Conservation (phyloP, 495 filamentous ascomycete species). For the Hypomontagnella monticulosa region DNA sequence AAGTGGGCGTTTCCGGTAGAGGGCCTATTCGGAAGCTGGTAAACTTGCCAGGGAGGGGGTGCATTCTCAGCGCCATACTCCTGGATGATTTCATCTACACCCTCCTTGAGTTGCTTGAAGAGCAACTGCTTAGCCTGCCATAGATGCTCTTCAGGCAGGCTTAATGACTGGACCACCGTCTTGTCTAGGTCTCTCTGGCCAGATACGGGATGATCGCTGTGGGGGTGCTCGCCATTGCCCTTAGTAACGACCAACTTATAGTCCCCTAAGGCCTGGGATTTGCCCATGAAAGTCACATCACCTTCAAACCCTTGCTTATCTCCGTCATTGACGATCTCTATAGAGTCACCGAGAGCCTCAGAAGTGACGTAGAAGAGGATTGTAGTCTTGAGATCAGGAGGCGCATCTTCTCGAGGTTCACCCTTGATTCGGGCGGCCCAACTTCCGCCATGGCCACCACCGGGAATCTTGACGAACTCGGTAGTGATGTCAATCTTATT, state of each 20-base stretch:
- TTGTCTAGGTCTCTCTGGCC: conserved; percentile 72
- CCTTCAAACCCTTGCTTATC: conserved; percentile 70
- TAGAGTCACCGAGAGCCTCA: conserved; percentile 73
- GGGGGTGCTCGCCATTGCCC: conserved; percentile 68
- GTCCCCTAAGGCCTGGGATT: conserved; percentile 77
- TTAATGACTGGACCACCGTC: conserved; percentile 77
- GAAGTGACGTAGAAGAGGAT: conserved; percentile 82
- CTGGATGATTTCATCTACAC: conserved; percentile 72
- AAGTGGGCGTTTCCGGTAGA: conserved; percentile 84
- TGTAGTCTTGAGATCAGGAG: conserved; percentile 71
- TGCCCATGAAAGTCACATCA: conserved; percentile 79
- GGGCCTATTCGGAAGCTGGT: conserved; percentile 75
- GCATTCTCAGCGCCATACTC: conserved; percentile 75
- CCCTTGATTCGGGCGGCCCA: conserved; percentile 94
- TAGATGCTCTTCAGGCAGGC: conserved; percentile 71
- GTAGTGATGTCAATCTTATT: conserved; percentile 92
- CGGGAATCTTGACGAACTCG: conserved; percentile 91
- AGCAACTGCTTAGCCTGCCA: conserved; percentile 91
- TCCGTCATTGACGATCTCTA: conserved; percentile 65
- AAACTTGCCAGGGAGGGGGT: conserved; percentile 87
- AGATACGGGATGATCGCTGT: conserved; percentile 69
- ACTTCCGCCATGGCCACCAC: conserved; percentile 85
- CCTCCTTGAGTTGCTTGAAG: conserved; percentile 79
- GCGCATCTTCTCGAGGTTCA: conserved; percentile 72
- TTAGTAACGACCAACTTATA: conserved; percentile 84